Percentiles rank a stretch among this genome's conserved stretches.
Conservation (phyloP, 2,329 filamentous ascomycete species). For the Xylaria sp. region DNA sequence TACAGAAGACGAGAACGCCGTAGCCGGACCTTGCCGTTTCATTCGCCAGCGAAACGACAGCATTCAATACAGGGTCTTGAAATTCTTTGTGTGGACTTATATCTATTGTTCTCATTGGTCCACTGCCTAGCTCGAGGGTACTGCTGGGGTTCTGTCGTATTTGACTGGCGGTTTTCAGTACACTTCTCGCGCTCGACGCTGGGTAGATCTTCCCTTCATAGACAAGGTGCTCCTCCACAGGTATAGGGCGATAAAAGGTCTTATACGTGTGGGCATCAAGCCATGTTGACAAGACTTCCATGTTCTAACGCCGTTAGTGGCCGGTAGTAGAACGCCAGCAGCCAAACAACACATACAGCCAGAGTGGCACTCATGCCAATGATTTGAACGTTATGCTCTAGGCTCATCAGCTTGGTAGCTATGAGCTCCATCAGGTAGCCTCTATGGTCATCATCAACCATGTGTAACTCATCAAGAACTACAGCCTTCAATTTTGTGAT, state of each 20-base stretch:
- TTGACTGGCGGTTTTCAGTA: conserved; percentile 67
- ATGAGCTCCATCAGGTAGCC: conserved; percentile 81
- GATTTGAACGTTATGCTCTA: conserved; percentile 75
- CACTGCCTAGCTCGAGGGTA: conserved; percentile 51
- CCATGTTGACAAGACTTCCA: conserved; percentile 74
- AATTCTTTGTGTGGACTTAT: conserved; percentile 70
- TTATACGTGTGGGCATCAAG: conserved; percentile 76
- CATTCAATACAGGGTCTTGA: conserved; percentile 71
- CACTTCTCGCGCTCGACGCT: conserved; percentile 65
- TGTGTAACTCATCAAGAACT: conserved; percentile 82
- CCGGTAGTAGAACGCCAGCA: conserved; percentile 12
- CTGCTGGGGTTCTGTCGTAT: conserved; percentile 52
- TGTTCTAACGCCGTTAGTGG: conserved; percentile 63
- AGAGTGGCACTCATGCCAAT: conserved; percentile 84
- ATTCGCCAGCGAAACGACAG: conserved; percentile 74
- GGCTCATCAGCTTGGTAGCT: conserved; percentile 75
- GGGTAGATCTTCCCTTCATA: conserved; percentile 75
- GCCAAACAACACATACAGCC: conserved; percentile 60
- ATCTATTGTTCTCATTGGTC: conserved; percentile 60
- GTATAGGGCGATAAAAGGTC: conserved; percentile 78
- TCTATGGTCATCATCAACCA: conserved; percentile 80
- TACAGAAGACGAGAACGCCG: conserved; percentile 78
- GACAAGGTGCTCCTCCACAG: conserved; percentile 78
- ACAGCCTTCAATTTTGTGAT: conserved; percentile 72
- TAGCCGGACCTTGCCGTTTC: conserved; percentile 76